Conservation (phyloP, 2,329 filamentous ascomycete species). For the Fonsecaea multimorphosa region DNA sequence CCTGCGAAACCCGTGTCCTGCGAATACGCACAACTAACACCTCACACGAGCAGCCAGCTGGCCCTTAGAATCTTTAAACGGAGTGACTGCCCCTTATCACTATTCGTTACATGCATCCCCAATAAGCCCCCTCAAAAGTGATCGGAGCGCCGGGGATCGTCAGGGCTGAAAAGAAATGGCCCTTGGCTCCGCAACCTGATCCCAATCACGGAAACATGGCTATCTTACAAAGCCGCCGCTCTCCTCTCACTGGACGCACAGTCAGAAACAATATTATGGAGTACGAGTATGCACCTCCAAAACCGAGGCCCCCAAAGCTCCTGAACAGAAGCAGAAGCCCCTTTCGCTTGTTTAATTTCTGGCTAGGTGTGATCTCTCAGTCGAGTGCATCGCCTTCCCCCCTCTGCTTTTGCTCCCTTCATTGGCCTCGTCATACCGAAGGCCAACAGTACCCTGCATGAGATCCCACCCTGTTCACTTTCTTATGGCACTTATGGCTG, state of each 20-base stretch:
- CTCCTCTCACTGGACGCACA: conserved; percentile 14
- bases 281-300: not conserved
- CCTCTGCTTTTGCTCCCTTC: not conserved
- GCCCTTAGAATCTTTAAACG: conserved; percentile 6
- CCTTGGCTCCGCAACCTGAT: conserved; percentile 3
- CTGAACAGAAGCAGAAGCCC: not conserved
- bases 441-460: conserved; percentile 11
- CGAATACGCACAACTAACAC: not conserved
- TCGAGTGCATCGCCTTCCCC: not conserved
- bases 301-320: conserved; percentile 2
- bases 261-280: conserved; percentile 8
- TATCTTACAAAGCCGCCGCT: conserved; percentile 14
- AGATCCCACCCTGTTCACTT: conserved; percentile 9
- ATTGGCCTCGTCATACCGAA: conserved; percentile 10
- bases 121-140: not conserved
- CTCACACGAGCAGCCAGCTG: conserved; percentile 15
- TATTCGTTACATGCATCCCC: conserved; percentile 2
- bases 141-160: conserved; percentile 4
- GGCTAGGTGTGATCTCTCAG: not conserved
- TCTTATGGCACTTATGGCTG: conserved; percentile 3
- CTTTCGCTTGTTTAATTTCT: conserved; percentile 2
- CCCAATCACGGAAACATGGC: conserved; percentile 5
- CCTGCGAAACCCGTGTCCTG: not conserved
- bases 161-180: conserved; percentile 16
- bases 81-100: not conserved